phyloP scores from a whole-genome alignment of 2,329 filamentous ascomycete genomes.

The Kalmusia sp. region DNA sequence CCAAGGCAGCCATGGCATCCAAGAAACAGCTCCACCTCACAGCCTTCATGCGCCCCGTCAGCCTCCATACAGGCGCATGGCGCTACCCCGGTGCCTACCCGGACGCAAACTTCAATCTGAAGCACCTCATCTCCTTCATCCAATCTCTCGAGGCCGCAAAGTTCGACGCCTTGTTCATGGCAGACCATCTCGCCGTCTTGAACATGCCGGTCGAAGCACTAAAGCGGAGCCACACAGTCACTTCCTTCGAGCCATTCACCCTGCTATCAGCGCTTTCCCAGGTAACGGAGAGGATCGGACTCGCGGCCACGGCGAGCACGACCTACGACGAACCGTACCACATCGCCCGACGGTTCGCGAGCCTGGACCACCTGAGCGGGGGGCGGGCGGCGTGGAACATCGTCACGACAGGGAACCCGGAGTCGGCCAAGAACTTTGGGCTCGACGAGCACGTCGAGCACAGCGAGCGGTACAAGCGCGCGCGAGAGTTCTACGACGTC shows the following conservation, averaged over 20 bases:
- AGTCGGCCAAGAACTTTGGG: slow-evolving; percentile 61
- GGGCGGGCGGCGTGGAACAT: slow-evolving; percentile 64
- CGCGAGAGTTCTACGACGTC: slow-evolving; percentile 61
- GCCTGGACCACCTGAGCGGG: slow-evolving; percentile 59
- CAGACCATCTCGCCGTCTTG: slow-evolving; percentile 61
- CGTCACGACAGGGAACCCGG: slow-evolving; percentile 61
- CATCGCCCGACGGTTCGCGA: slow-evolving; percentile 61
- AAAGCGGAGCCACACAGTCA: slow-evolving; percentile 64
- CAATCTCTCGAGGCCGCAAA: slow-evolving; percentile 62
- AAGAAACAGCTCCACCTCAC: slow-evolving; percentile 54
- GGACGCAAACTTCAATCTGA: slow-evolving; percentile 65
- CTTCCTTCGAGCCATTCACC: slow-evolving; percentile 65
- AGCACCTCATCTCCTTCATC: slow-evolving; percentile 61
- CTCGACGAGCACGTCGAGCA: slow-evolving; percentile 59
- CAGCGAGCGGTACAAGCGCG: slow-evolving; percentile 58
- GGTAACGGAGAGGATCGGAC: slow-evolving; percentile 59
- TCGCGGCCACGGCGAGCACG: slow-evolving; percentile 62
- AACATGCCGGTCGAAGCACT: slow-evolving; percentile 66
- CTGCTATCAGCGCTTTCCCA: slow-evolving; percentile 58
- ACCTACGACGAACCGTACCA: slow-evolving; percentile 64
- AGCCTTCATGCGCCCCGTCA: slow-evolving; percentile 66
- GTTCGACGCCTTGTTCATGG: slow-evolving; percentile 66
- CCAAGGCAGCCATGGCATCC: slow-evolving; percentile 4
- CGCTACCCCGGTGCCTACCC: slow-evolving; percentile 62
- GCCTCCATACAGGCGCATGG: slow-evolving; percentile 64